Conservation (phyloP, 2,329 filamentous ascomycete species). For the Albifimbria verrucaria region DNA sequence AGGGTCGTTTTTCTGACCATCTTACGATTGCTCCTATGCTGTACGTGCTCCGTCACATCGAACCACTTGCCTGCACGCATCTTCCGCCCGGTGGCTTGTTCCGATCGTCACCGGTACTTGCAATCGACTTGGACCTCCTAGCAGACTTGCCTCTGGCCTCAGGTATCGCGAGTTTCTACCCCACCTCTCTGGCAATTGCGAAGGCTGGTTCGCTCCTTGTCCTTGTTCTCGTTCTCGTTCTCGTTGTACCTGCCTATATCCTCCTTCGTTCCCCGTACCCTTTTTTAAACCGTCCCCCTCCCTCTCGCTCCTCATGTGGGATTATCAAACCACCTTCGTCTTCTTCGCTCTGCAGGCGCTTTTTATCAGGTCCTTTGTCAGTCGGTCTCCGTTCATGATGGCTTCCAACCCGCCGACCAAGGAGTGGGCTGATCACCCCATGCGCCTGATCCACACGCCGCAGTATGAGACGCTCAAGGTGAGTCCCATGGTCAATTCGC, state of each 20-base stretch:
- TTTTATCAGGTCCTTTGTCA: conserved; percentile 27
- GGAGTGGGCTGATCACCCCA: conserved; percentile 52
- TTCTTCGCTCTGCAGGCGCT: conserved; percentile 26
- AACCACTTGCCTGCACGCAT: not conserved
- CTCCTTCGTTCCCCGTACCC: not conserved
- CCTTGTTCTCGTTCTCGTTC: too few species aligned
- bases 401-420: conserved; percentile 23
- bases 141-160: too few species aligned
- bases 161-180: too few species aligned
- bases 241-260: not conserved
- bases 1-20: not conserved
- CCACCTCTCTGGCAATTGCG: too few species aligned
- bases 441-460: conserved; percentile 52
- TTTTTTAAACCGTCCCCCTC: not conserved
- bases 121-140: too few species aligned
- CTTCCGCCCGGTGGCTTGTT: too few species aligned
- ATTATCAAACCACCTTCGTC: conserved; percentile 4
- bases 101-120: too few species aligned
- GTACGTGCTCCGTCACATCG: not conserved
- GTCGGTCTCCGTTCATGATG: conserved; percentile 33
- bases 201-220: too few species aligned
- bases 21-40: too few species aligned
- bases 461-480: conserved; percentile 51
- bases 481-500: not conserved
- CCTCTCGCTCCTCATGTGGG: not conserved